Evolutionary conservation across 768 basidiomycete species (phyloP).

Genomic region (Kwoniella botswanensis): DNA sequence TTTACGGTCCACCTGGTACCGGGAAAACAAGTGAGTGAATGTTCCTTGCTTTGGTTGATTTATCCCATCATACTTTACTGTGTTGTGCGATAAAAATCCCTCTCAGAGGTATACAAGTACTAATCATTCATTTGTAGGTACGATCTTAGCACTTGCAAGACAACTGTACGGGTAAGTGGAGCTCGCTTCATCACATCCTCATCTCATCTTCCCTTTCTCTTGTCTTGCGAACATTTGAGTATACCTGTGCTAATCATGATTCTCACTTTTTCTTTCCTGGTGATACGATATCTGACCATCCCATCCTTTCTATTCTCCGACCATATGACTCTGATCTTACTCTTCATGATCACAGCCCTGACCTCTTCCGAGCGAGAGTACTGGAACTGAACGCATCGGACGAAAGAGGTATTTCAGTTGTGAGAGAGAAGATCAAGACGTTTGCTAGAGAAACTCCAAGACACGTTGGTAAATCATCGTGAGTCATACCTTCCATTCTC

Average conservation of each 20-base stretch:
- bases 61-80: no score
- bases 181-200: neutral
- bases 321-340: no score
- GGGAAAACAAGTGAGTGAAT: slow-evolving; percentile 79
- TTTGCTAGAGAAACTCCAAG: slow-evolving; percentile 70
- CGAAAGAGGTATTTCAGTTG: slow-evolving; percentile 94
- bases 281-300: no score
- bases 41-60: no score
- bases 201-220: neutral
- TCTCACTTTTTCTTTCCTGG: no score
- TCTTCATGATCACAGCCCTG: no score
- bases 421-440: slow-evolving; percentile 97
- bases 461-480: slow-evolving; percentile 54
- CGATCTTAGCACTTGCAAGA: slow-evolving; percentile 88
- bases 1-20: slow-evolving; percentile 98
- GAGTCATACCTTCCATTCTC: slow-evolving; percentile 25
- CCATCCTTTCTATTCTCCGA: no score
- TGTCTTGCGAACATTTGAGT: no score
- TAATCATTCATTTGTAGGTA: slow-evolving; percentile 59
- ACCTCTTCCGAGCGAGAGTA: slow-evolving; percentile 89
- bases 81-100: no score
- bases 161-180: slow-evolving; percentile 88
- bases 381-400: slow-evolving; percentile 98
- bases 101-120: no score
- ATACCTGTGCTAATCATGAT: no score